These are phyloP conservation scores for Oryza punctata DNA, from an alignment of 176 grass and related monocot species.

Conservation along the genomic window DNA sequence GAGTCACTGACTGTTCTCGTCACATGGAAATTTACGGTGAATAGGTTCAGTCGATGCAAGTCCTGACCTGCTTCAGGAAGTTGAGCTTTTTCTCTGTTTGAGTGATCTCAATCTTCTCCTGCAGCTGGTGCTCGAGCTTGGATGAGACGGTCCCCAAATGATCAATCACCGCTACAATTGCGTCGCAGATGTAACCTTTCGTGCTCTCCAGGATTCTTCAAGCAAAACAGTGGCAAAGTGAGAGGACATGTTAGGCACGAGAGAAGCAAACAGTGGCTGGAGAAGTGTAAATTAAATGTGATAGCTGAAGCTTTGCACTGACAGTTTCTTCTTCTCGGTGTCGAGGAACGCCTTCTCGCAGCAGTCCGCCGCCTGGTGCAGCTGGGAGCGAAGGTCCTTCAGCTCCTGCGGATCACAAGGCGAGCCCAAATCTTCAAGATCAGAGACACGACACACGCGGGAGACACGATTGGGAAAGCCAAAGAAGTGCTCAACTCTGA, in stretches of 20 bases:
- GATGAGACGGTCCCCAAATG: conserved; percentile 87
- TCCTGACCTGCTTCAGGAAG: conserved; percentile 70
- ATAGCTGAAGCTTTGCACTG: conserved; percentile 15
- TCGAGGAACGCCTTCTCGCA: conserved; percentile 73
- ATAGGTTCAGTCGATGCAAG: neutral
- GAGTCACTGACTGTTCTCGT: neutral
- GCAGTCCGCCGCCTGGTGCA: conserved; percentile 77
- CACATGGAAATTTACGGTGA: neutral
- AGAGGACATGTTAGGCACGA: neutral
- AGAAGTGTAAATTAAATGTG: neutral
- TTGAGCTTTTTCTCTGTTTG: conserved; percentile 65
- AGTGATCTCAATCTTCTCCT: conserved; percentile 47
- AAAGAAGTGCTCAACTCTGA: conserved; percentile 32
- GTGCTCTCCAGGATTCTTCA: conserved; percentile 72
- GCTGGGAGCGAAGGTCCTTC: conserved; percentile 79
- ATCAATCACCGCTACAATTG: conserved; percentile 78
- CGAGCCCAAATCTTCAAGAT: neutral
- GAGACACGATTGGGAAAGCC: neutral
- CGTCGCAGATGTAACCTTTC: conserved; percentile 80
- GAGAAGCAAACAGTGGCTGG: no score
- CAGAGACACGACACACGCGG: neutral
- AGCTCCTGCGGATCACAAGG: conserved; percentile 51
- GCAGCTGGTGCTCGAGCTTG: conserved; percentile 69
- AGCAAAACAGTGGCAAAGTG: neutral
- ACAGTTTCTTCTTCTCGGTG: conserved; percentile 67